Conservation (phyloP, 2,329 filamentous ascomycete genomes). For the Alternaria conjuncta region DNA sequence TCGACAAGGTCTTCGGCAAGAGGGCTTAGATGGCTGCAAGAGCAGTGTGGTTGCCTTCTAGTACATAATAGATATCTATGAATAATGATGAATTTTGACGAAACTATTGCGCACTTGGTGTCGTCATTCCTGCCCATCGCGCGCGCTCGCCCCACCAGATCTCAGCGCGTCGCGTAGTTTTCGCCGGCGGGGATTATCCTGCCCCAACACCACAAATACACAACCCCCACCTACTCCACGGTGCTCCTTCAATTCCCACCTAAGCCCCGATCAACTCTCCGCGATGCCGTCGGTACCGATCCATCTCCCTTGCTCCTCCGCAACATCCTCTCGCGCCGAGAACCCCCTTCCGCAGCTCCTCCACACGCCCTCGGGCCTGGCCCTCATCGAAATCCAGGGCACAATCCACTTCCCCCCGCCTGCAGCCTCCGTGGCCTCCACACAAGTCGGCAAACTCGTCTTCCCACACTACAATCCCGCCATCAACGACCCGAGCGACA, state of each 20-base stretch:
- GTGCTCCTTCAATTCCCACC: neutral
- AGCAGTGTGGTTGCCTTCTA: neutral
- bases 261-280: neutral
- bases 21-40: slow-evolving; percentile 28
- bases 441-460: slow-evolving; percentile 72
- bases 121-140: neutral
- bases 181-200: neutral
- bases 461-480: slow-evolving; percentile 75
- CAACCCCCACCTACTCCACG: neutral
- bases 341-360: slow-evolving; percentile 80
- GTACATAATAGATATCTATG: neutral
- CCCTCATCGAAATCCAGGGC: slow-evolving; percentile 90
- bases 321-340: slow-evolving; percentile 5
- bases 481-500: slow-evolving; percentile 57
- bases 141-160: slow-evolving; percentile 15
- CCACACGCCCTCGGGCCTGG: slow-evolving; percentile 86
- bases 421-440: slow-evolving; percentile 43
- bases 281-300: slow-evolving; percentile 43
- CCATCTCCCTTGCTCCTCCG: slow-evolving; percentile 15
- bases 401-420: slow-evolving; percentile 79
- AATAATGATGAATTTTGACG: neutral
- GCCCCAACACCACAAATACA: neutral
- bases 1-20: slow-evolving; percentile 70
- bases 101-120: neutral
- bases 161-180: slow-evolving; percentile 16